Evolutionary conservation across 116 monocot genomes (phyloP), one percentile per base, ranked within the genome.

Genomic region (Dioscorea cayenensis): DNA sequence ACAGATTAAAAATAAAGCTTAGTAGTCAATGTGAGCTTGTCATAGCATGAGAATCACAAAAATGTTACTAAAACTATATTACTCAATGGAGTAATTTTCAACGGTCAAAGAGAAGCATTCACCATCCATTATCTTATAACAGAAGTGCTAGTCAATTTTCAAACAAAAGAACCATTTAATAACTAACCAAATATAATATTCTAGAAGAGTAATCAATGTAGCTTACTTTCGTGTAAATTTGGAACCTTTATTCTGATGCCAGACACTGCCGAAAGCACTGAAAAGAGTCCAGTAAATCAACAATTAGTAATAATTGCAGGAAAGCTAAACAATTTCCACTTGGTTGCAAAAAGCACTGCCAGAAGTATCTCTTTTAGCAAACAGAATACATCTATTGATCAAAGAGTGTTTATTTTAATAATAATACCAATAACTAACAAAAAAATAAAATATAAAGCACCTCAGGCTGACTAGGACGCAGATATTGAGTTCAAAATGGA

Each of bases 241-340:
- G 55, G 55, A 55, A 55, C 55, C 55, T 55, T 55, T 55, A 55
- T 55, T 55, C n/a, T 55, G 16, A 55, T 1, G 18, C 55, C 55
- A 55, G 55, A 55, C 10, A 55, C 55, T 55, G 55, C 55, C n/a
- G 55, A 55, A 55, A 55, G 55, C 55, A 55, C 55, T 55, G n/a
- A 55, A 55, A 55, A 55, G n/a, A 55, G 16, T 16, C 16, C 10
- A 55, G 10, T n/a, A 55, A 55, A 55, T 18, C n/a, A 55, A 55
- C 55, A 55, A 55, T 55, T 55, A 55, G 55, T n/a, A 55, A 55
- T n/a, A 14, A 19, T n/a, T n/a, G n/a, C 19, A n/a, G 4, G 12
- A n/a, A 55, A 2, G 2, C n/a, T 14, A 18, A n/a, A 55, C 0
- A 16, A 43, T 43, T 12, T 43, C 43, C 43, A 43, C 55, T 16